A percentile compares a stretch with the other conserved stretches of the same genome.
Evolutionary conservation across 192 early-diverging fungal species (phyloP).

Genomic region (Endogone sp.): DNA sequence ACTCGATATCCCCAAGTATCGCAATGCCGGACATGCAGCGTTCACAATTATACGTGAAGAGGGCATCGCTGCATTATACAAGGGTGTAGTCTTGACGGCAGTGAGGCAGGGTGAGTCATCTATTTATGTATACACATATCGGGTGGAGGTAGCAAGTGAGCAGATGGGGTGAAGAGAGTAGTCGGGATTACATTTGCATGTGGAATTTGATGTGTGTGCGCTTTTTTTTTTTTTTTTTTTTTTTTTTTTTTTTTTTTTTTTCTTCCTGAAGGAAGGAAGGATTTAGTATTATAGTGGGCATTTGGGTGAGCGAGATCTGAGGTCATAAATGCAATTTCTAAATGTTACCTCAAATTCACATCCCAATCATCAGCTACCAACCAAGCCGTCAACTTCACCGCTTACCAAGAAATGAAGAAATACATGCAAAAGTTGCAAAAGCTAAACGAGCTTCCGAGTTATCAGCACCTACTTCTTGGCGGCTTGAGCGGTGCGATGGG

Average conservation of each 20-base stretch:
- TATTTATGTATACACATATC: too few species aligned
- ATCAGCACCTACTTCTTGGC: slow-evolving; percentile 87
- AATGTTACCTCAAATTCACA: not conserved
- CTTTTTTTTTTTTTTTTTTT: too few species aligned
- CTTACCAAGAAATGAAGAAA: slow-evolving; percentile 91
- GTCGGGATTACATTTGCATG: too few species aligned
- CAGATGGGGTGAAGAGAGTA: too few species aligned
- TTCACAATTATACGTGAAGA: slow-evolving; percentile 92
- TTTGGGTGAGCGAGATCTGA: too few species aligned
- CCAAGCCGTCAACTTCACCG: slow-evolving; percentile 99
- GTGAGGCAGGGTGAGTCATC: slow-evolving; percentile 42
- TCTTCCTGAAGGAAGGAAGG: too few species aligned
- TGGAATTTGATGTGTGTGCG: too few species aligned
- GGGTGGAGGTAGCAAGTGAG: too few species aligned
- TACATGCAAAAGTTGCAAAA: slow-evolving; percentile 68
- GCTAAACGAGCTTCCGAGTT: slow-evolving; percentile 77
- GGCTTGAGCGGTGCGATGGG: slow-evolving; percentile 88
- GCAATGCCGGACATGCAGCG: slow-evolving; percentile 88
- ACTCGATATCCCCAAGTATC: slow-evolving; percentile 93
- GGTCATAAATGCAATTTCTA: too few species aligned
- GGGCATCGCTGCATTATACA: slow-evolving; percentile 83
- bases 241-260: too few species aligned
- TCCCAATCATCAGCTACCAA: slow-evolving; percentile 66
- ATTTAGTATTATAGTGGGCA: too few species aligned
- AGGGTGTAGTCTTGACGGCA: slow-evolving; percentile 91